A percentile compares a stretch with the other conserved stretches of the same genome.
Conservation (phyloP, 2,329 filamentous ascomycete species). For the Raffaelea arxii region DNA sequence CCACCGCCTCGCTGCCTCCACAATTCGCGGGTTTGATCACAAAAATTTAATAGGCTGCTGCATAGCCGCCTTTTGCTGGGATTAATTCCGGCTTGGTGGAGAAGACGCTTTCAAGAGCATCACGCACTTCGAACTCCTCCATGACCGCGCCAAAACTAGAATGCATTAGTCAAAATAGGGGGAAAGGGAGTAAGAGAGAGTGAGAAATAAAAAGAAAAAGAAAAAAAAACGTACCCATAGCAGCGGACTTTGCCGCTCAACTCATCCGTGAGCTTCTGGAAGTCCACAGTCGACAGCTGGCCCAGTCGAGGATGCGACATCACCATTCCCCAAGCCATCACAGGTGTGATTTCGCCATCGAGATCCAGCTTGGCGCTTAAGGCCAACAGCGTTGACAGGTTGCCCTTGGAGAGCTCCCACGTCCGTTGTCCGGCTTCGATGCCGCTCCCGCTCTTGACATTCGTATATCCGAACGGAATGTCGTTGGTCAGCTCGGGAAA, state of each 20-base stretch:
- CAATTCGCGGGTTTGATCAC: too few species aligned
- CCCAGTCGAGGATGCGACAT: conserved; percentile 59
- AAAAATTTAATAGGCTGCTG: conserved; percentile 4
- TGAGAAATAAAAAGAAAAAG: conserved; percentile 2
- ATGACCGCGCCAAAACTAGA: conserved; percentile 52
- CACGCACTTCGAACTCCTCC: conserved; percentile 61
- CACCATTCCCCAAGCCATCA: conserved; percentile 88
- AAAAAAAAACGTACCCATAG: conserved; percentile 62
- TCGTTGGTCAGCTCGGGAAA: conserved; percentile 38
- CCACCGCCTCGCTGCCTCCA: too few species aligned
- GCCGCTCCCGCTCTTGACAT: conserved; percentile 19
- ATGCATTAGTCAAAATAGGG: neutral
- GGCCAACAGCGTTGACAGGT: conserved; percentile 73
- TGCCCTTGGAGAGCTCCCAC: conserved; percentile 62
- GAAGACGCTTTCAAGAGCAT: conserved; percentile 65
- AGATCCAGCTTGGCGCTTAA: conserved; percentile 74
- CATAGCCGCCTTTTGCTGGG: neutral
- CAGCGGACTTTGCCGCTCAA: conserved; percentile 76
- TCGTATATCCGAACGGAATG: conserved; percentile 41
- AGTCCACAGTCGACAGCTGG: conserved; percentile 58
- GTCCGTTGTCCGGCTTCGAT: conserved; percentile 55
- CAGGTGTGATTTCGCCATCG: conserved; percentile 85
- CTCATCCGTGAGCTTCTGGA: conserved; percentile 62
- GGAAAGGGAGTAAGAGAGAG: neutral
- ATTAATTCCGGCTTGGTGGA: conserved; percentile 40